Percentiles rank a stretch among this genome's conserved stretches.
These are phyloP conservation scores for Fusarium acutatum DNA, from an alignment of 2,329 filamentous ascomycete genomes.

Conservation along the genomic window DNA sequence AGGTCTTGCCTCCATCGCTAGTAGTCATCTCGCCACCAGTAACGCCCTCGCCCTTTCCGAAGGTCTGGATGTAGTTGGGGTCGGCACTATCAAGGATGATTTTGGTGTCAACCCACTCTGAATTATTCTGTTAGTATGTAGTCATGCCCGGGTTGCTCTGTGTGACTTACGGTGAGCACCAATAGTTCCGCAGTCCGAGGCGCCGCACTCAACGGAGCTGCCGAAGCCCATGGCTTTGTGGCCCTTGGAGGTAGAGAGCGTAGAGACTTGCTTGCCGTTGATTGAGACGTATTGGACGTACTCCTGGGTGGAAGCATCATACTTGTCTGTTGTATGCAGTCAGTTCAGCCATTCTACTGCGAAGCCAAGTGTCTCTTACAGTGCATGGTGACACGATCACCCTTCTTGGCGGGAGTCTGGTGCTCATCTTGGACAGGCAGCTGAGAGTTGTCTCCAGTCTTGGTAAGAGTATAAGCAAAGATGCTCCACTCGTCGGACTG, in stretches of 20 bases:
- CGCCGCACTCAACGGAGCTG: slow-evolving; percentile 67
- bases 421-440: slow-evolving; percentile 23
- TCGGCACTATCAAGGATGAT: slow-evolving; percentile 25
- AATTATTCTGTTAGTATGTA: background rate
- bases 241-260: slow-evolving; percentile 54
- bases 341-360: accelerated
- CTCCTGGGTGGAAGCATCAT: slow-evolving; percentile 16
- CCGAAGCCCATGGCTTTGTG: slow-evolving; percentile 53
- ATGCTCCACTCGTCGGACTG: slow-evolving; percentile 48
- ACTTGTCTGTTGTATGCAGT: slow-evolving; percentile 13
- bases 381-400: slow-evolving; percentile 33
- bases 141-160: accelerated
- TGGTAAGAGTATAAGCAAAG: slow-evolving; percentile 53
- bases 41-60: slow-evolving; percentile 28
- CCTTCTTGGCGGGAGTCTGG: slow-evolving; percentile 16
- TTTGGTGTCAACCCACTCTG: slow-evolving; percentile 34
- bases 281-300: slow-evolving; percentile 33
- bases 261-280: slow-evolving; percentile 46
- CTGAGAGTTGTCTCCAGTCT: slow-evolving; percentile 42
- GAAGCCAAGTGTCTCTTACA: background rate
- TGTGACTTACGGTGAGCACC: slow-evolving; percentile 27
- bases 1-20: slow-evolving; percentile 18
- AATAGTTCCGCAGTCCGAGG: slow-evolving; percentile 75
- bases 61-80: slow-evolving; percentile 27
- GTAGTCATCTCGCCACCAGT: slow-evolving; percentile 9